A percentile compares a stretch with the other conserved stretches of the same genome.
phyloP scores from a whole-genome alignment of 371 early-diverging fungal species.

The Phascolomyces articulosus region DNA sequence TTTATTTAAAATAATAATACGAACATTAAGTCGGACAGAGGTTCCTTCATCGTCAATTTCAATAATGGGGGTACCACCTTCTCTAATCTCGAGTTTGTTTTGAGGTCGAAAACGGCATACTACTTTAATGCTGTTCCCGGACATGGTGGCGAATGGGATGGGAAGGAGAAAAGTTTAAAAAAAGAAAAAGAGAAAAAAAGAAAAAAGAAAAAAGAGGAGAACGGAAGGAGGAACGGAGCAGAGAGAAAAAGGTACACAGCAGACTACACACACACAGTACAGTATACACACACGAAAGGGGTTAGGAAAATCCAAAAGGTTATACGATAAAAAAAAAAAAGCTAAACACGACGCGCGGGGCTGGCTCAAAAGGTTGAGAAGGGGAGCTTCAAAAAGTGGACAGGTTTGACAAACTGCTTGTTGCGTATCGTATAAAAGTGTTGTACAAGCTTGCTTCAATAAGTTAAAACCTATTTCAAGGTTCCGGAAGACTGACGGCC shows the following conservation, averaged over 20 bases:
- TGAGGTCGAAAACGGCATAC: slow-evolving; percentile 97
- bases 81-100: slow-evolving; percentile 87
- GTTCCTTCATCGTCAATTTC: slow-evolving; percentile 83
- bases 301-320: not conserved
- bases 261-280: too few relatives aligned
- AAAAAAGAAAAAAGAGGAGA: slow-evolving; percentile 5
- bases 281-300: too few relatives aligned
- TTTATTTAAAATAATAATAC: too few relatives aligned
- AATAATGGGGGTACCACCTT: slow-evolving; percentile 88
- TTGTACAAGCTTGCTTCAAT: not conserved
- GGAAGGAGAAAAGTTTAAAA: not conserved
- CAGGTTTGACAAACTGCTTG: not conserved
- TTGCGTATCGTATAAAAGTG: not conserved
- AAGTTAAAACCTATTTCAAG: slow-evolving; percentile 2
- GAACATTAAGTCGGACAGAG: slow-evolving; percentile 70
- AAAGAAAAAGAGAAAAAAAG: not conserved
- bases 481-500: not conserved
- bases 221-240: not conserved
- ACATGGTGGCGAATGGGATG: slow-evolving; percentile 33
- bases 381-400: slow-evolving; percentile 8
- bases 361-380: not conserved
- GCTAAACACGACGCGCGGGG: slow-evolving; percentile 2
- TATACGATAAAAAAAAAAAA: too few relatives aligned
- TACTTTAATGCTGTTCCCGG: slow-evolving; percentile 92
- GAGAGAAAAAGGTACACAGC: not conserved